Evolutionary conservation across 1,284 basidiomycete genomes (phyloP).

Genomic region (Lentinula novae-zelandiae): DNA sequence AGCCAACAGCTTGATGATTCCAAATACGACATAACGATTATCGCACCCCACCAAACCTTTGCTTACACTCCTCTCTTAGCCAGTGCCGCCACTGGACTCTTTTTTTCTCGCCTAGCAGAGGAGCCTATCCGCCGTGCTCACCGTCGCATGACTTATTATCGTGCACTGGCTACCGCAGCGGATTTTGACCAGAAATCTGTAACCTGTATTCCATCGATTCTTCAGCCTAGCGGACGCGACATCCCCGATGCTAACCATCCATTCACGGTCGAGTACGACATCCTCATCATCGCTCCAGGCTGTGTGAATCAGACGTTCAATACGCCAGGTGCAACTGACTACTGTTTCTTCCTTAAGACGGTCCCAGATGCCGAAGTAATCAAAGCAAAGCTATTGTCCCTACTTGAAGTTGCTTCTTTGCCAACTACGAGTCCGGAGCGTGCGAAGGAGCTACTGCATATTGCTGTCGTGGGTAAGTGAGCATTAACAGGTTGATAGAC

Average conservation of each 20-base stretch:
- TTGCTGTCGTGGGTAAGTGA: not conserved
- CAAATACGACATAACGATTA: not conserved
- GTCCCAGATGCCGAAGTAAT: slow-evolving; percentile 1
- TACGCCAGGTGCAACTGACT: slow-evolving; percentile 1
- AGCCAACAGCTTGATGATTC: slow-evolving; percentile 2
- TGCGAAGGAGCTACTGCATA: slow-evolving; percentile 1
- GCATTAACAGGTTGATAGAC: not conserved
- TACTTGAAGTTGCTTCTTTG: slow-evolving; percentile 3
- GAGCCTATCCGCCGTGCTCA: slow-evolving; percentile 2
- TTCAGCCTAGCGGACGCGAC: not conserved
- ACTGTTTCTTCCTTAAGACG: slow-evolving; percentile 5
- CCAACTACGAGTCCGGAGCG: not conserved
- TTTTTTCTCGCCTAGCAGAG: slow-evolving; percentile 1
- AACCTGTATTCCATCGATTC: not conserved
- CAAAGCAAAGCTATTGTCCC: not conserved
- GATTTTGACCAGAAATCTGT: not conserved
- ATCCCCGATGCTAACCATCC: not conserved
- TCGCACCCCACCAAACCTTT: slow-evolving; percentile 5
- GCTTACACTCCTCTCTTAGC: slow-evolving; percentile 6
- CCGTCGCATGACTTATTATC: not conserved
- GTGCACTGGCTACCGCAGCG: not conserved
- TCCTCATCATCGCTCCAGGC: slow-evolving; percentile 1
- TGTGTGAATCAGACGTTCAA: slow-evolving; percentile 3
- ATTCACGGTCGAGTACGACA: not conserved
- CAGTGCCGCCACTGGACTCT: slow-evolving; percentile 6